These are phyloP conservation scores for Penstemon newberryi DNA, from an alignment of 257 asterid genomes.

Conservation along the genomic window DNA sequence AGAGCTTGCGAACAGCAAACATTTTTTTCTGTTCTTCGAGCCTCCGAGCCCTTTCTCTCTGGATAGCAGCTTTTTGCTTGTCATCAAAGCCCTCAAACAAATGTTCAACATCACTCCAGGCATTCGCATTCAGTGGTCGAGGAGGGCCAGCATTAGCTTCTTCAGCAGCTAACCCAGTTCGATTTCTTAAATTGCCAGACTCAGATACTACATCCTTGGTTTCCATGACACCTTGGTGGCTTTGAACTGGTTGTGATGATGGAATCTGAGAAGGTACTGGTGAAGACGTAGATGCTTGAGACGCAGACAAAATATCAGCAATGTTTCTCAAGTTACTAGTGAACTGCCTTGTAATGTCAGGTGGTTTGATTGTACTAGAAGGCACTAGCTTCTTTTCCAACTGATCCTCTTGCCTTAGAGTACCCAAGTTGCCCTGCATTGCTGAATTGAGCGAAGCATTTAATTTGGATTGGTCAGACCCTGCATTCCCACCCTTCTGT, in stretches of 20 bases:
- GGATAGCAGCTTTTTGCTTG: slow-evolving; percentile 88
- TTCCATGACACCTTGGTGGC: slow-evolving; percentile 41
- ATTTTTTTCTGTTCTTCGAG: slow-evolving; percentile 88
- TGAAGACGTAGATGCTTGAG: slow-evolving; percentile 52
- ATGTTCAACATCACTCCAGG: slow-evolving; percentile 83
- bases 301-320: slow-evolving; percentile 65
- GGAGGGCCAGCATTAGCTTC: slow-evolving; percentile 52
- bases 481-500: slow-evolving; percentile 45
- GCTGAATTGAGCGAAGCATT: slow-evolving; percentile 41
- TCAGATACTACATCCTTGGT: slow-evolving; percentile 44
- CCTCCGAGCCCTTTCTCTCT: slow-evolving; percentile 88
- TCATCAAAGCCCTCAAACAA: slow-evolving; percentile 86
- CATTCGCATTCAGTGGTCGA: slow-evolving; percentile 63
- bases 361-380: slow-evolving; percentile 45
- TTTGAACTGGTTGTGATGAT: slow-evolving; percentile 40
- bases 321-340: slow-evolving; percentile 71
- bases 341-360: slow-evolving; percentile 77
- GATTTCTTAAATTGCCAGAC: slow-evolving; percentile 42
- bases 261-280: slow-evolving; percentile 42
- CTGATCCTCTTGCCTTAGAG: slow-evolving; percentile 54
- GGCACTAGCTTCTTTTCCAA: slow-evolving; percentile 43
- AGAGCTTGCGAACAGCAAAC: slow-evolving; percentile 81
- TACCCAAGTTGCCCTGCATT: slow-evolving; percentile 33
- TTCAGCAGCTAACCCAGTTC: slow-evolving; percentile 44
- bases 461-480: slow-evolving; percentile 50